Percentiles rank a stretch among this genome's conserved stretches.
Conservation (phyloP, 768 basidiomycete genomes). For the Xerocomellus amylosporus region DNA sequence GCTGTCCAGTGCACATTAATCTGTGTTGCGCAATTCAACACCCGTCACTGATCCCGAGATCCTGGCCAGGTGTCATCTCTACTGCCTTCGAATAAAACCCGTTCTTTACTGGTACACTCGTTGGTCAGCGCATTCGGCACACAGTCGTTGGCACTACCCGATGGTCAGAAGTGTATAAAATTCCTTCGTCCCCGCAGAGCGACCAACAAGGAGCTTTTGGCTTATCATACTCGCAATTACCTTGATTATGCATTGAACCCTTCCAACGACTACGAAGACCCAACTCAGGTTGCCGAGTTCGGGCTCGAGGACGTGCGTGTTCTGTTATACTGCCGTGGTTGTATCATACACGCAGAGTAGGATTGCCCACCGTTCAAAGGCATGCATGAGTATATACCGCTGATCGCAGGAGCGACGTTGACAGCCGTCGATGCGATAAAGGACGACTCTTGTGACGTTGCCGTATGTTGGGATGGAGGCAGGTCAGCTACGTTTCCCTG, state of each 20-base stretch:
- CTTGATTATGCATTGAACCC: slow-evolving; percentile 55
- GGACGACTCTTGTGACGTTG: slow-evolving; percentile 50
- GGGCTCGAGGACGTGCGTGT: slow-evolving; percentile 58
- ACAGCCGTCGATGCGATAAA: slow-evolving; percentile 66
- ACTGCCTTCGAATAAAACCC: slow-evolving; percentile 66
- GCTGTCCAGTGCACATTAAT: not conserved
- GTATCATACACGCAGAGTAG: slow-evolving; percentile 35
- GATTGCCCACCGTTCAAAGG: slow-evolving; percentile 80
- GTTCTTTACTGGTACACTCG: slow-evolving; percentile 66
- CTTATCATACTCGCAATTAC: slow-evolving; percentile 73
- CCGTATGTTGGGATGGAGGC: slow-evolving; percentile 92
- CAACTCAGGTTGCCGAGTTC: slow-evolving; percentile 37
- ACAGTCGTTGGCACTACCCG: slow-evolving; percentile 32
- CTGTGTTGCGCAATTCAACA: not conserved
- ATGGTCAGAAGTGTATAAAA: slow-evolving; percentile 31
- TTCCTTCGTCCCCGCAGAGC: slow-evolving; percentile 57
- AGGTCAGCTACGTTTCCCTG: slow-evolving; percentile 40
- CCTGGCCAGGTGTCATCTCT: slow-evolving; percentile 44
- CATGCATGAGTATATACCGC: slow-evolving; percentile 63
- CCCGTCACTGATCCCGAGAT: not conserved
- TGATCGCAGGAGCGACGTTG: slow-evolving; percentile 75
- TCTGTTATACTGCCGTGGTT: not conserved
- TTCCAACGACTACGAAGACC: slow-evolving; percentile 24
- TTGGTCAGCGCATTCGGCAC: slow-evolving; percentile 54
- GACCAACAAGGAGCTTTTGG: slow-evolving; percentile 51